A percentile compares a stretch with the other conserved stretches of the same genome.
These are phyloP conservation scores for Colletotrichum zoysiae DNA, from an alignment of 2,329 filamentous ascomycete genomes.

Conservation along the genomic window DNA sequence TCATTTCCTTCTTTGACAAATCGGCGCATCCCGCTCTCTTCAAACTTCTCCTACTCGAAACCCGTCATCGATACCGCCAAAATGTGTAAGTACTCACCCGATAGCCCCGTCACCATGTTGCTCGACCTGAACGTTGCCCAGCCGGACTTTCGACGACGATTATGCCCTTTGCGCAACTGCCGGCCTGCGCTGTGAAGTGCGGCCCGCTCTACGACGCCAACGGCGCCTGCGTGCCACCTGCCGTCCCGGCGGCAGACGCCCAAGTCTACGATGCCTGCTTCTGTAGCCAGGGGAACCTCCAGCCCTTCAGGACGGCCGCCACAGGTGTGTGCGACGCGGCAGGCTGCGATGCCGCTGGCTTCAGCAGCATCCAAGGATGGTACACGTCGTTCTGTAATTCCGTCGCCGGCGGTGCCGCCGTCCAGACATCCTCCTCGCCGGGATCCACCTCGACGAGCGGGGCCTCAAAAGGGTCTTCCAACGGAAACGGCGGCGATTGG, in stretches of 20 bases:
- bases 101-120: not conserved
- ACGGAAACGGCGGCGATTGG: slow-evolving; percentile 59
- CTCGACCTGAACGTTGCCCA: slow-evolving; percentile 2
- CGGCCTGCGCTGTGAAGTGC: slow-evolving; percentile 72
- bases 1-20: not conserved
- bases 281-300: slow-evolving; percentile 74
- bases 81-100: slow-evolving; percentile 39
- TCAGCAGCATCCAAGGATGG: slow-evolving; percentile 75
- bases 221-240: slow-evolving; percentile 75
- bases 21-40: not conserved
- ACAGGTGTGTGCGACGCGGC: slow-evolving; percentile 72
- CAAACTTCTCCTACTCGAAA: not conserved
- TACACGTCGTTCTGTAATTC: slow-evolving; percentile 73
- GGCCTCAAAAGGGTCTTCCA: slow-evolving; percentile 44
- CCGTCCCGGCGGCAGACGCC: slow-evolving; percentile 60
- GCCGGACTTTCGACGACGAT: slow-evolving; percentile 60
- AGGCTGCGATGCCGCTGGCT: slow-evolving; percentile 62
- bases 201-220: slow-evolving; percentile 77
- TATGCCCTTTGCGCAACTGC: slow-evolving; percentile 69
- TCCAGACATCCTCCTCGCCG: slow-evolving; percentile 47
- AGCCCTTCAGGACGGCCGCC: slow-evolving; percentile 54
- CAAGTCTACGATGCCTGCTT: slow-evolving; percentile 77
- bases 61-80: slow-evolving; percentile 10
- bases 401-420: slow-evolving; percentile 55
- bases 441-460: slow-evolving; percentile 46